A percentile compares a stretch with the other conserved stretches of the same genome.
phyloP scores from a whole-genome alignment of 352 stramenopile species.

The Phytopythium chamaehyphon region DNA sequence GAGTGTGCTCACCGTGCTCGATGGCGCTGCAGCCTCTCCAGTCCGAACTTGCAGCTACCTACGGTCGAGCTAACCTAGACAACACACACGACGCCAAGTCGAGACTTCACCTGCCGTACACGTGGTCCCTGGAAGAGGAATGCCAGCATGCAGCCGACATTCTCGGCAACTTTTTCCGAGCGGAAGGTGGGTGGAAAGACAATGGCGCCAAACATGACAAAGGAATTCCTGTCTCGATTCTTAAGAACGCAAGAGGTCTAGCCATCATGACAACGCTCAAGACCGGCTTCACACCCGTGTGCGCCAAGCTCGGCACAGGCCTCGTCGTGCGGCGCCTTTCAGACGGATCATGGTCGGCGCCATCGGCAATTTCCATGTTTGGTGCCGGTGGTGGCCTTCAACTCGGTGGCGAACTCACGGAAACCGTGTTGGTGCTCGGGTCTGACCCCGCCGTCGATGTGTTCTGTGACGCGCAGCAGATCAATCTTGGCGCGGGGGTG shows the following conservation, averaged over 20 bases:
- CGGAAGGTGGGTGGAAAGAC: slow-evolving; percentile 28
- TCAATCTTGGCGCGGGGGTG: slow-evolving; percentile 87
- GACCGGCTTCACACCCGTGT: slow-evolving; percentile 47
- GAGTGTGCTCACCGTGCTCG: slow-evolving; percentile 47
- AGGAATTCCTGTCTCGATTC: slow-evolving; percentile 39
- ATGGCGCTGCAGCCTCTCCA: slow-evolving; percentile 43
- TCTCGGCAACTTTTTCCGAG: slow-evolving; percentile 62
- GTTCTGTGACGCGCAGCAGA: slow-evolving; percentile 66
- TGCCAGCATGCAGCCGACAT: slow-evolving; percentile 65
- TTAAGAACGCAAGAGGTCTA: slow-evolving; percentile 48
- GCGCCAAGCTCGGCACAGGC: slow-evolving; percentile 59
- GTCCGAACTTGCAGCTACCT: slow-evolving; percentile 39
- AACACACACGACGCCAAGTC: slow-evolving; percentile 37
- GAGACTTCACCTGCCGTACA: slow-evolving; percentile 51
- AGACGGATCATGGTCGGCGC: slow-evolving; percentile 80
- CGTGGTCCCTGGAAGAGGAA: slow-evolving; percentile 44
- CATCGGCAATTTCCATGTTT: slow-evolving; percentile 84
- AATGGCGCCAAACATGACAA: slow-evolving; percentile 38
- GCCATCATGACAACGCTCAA: slow-evolving; percentile 58
- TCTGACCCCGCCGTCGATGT: slow-evolving; percentile 80
- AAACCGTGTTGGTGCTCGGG: slow-evolving; percentile 91
- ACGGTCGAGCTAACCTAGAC: slow-evolving; percentile 40
- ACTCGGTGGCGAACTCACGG: slow-evolving; percentile 87
- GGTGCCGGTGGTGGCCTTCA: slow-evolving; percentile 76
- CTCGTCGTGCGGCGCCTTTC: slow-evolving; percentile 76